Percentiles rank a stretch among this genome's conserved stretches.
These are phyloP conservation scores for Haematococcus lacustris DNA, from an alignment of 139 green algal species.

Conservation along the genomic window DNA sequence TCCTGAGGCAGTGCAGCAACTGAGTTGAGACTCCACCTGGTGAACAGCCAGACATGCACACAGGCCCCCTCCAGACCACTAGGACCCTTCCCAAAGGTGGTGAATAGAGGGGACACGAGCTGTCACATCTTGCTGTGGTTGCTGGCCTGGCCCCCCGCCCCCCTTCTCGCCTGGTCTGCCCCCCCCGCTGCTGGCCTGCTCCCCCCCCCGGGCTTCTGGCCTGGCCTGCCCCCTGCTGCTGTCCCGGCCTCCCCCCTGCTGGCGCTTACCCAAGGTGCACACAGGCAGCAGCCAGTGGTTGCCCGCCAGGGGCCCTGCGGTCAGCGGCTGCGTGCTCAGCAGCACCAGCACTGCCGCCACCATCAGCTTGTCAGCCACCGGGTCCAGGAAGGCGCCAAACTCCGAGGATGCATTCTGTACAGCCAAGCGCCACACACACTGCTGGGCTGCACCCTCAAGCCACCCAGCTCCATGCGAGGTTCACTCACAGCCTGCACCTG, in stretches of 20 bases:
- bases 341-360: constrained; percentile 80
- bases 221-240: neutral
- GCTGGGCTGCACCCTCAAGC: too few species aligned
- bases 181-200: neutral
- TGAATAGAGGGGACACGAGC: too few species aligned
- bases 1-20: neutral
- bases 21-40: neutral
- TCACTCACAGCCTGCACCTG: too few species aligned
- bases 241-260: constrained; percentile 4
- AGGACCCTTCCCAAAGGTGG: neutral
- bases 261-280: constrained; percentile 34
- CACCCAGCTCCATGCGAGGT: too few species aligned
- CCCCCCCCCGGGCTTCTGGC: neutral
- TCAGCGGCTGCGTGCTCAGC: constrained; percentile 59
- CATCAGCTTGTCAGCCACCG: constrained; percentile 97
- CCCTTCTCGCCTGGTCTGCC: too few species aligned
- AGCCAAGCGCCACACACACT: too few species aligned
- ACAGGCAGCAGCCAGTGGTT: constrained; percentile 70
- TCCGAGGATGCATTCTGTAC: constrained; percentile 50
- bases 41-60: neutral
- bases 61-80: neutral
- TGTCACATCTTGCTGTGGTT: too few species aligned
- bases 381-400: constrained; percentile 97
- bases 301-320: constrained; percentile 47
- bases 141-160: too few species aligned